phyloP scores from a whole-genome alignment of 2,329 filamentous ascomycete genomes.

The Fusarium albidum region DNA sequence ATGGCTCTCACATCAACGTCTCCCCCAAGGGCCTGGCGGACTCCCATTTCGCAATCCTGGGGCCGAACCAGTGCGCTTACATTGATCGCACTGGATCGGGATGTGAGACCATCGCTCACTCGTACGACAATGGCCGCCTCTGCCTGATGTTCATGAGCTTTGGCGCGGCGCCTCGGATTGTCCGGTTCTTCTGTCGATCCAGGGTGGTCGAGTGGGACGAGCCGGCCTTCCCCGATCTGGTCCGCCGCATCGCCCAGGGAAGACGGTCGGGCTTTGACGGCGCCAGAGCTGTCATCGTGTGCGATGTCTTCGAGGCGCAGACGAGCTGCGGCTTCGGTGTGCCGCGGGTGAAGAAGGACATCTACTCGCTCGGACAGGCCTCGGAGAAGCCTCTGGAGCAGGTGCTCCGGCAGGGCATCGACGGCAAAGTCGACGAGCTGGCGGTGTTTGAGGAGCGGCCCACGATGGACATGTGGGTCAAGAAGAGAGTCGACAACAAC shows the following conservation, averaged over 20 bases:
- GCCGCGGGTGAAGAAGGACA: slow-evolving; percentile 56
- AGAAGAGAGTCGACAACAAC: slow-evolving; percentile 57
- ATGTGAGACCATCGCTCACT: slow-evolving; percentile 77
- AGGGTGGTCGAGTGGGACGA: slow-evolving; percentile 68
- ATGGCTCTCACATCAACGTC: slow-evolving; percentile 76
- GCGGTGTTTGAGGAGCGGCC: slow-evolving; percentile 61
- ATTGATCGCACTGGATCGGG: slow-evolving; percentile 79
- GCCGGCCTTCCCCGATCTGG: slow-evolving; percentile 55
- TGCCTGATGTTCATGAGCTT: slow-evolving; percentile 80
- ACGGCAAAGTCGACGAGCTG: slow-evolving; percentile 45
- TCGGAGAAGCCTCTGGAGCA: slow-evolving; percentile 33
- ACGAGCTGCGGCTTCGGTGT: slow-evolving; percentile 74
- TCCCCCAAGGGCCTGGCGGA: slow-evolving; percentile 76
- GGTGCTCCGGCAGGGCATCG: slow-evolving; percentile 37
- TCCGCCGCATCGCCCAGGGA: slow-evolving; percentile 52
- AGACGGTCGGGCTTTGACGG: slow-evolving; percentile 53
- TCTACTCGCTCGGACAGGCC: slow-evolving; percentile 44
- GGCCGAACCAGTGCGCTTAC: slow-evolving; percentile 69
- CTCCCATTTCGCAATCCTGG: slow-evolving; percentile 68
- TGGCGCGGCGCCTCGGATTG: slow-evolving; percentile 64
- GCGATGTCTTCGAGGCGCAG: slow-evolving; percentile 71
- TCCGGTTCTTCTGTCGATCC: slow-evolving; percentile 69
- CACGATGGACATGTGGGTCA: slow-evolving; percentile 62
- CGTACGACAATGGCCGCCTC: slow-evolving; percentile 79
- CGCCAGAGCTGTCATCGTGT: slow-evolving; percentile 66